These are phyloP conservation scores for Leccinum huronense DNA, from an alignment of 1,284 basidiomycete genomes.

Conservation along the genomic window DNA sequence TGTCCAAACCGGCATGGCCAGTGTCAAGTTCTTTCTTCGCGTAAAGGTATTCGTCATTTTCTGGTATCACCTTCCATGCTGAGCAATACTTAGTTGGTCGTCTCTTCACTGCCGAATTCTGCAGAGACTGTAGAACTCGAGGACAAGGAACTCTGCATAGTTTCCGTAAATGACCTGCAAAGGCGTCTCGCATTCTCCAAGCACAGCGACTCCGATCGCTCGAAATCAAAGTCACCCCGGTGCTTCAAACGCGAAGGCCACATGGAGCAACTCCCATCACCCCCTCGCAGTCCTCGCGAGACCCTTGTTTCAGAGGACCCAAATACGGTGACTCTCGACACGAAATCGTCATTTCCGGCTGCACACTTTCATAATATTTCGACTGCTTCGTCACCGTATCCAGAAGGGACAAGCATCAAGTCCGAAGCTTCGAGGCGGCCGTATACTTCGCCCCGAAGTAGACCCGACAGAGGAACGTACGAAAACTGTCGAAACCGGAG, in stretches of 20 bases:
- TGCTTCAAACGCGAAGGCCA: slow-evolving; percentile 39
- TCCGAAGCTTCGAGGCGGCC: slow-evolving; percentile 39
- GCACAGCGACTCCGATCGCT: slow-evolving; percentile 52
- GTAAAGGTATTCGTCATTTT: slow-evolving; percentile 51
- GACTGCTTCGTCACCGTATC: slow-evolving; percentile 35
- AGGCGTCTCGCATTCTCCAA: slow-evolving; percentile 62
- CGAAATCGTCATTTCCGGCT: slow-evolving; percentile 11
- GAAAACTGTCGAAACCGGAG: slow-evolving; percentile 21
- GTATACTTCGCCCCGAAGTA: slow-evolving; percentile 63
- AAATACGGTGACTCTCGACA: slow-evolving; percentile 9
- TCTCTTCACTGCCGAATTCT: slow-evolving; percentile 52
- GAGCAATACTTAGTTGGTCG: slow-evolving; percentile 46
- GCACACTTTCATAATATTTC: slow-evolving; percentile 33
- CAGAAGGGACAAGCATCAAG: slow-evolving; percentile 19
- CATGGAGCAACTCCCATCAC: slow-evolving; percentile 38
- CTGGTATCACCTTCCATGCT: slow-evolving; percentile 10
- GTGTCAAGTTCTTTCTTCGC: slow-evolving; percentile 66
- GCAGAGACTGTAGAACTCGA: slow-evolving; percentile 65
- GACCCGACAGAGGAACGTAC: slow-evolving; percentile 30
- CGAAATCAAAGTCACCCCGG: slow-evolving; percentile 63
- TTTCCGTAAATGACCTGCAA: slow-evolving; percentile 67
- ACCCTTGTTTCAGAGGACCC: slow-evolving; percentile 14
- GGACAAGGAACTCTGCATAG: slow-evolving; percentile 62
- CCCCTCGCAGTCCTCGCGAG: slow-evolving; percentile 30
- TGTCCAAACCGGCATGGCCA: slow-evolving; percentile 61